Base-by-base conservation (phyloP, 2,329 filamentous ascomycete genomes). In the Neospermospora avenae region DNA sequence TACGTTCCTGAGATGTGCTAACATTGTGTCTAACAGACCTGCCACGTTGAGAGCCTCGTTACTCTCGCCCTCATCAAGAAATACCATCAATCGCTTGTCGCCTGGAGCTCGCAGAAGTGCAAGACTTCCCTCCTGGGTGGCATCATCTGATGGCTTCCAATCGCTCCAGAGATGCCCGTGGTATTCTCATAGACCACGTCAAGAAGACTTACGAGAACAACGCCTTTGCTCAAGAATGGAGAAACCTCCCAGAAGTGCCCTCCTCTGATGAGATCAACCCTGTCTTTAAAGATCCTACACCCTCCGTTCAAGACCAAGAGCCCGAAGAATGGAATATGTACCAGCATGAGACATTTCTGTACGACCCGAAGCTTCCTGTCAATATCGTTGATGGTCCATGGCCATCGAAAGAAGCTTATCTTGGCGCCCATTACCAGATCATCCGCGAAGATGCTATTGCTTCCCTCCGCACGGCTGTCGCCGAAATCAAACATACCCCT, bases 371-470 rank as follows among this genome's bases (percentile, higher is more conserved):
- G 3, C 70, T 86, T 0, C 74, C 77, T 0, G 67, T 76, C 0
- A 91, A 91, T 66, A 76, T 76, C 6, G 76, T 86, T 20, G 64
- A 81, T 0, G 77, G 78, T 0, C 76, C 85, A 0, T 93, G 87
- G 78, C 64, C 74, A 0, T 84, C 78, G 4, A 87, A 83, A 48
- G 79, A 84, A 1, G 77, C 80, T 0, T 96, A 96, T 60, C 77
- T 96, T 0, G 77, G 84, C 34, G 81, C 84, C 0, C 90, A 96
- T 53, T 96, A 95, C 70, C 78, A 84, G 3, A 81, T 96, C 1
- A 78, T 91, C 7, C 82, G 92, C 2, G 89, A 91, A 69, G 91
- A 96, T 70, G 83, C 85, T 0, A 77, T 90, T 3, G 82, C 88
- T 13, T 81, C 86, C 0, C 77, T 96, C 0, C 82, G 91, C 6